Base-by-base conservation (phyloP, 805 yeast species). In the Spathaspora passalidarum region DNA sequence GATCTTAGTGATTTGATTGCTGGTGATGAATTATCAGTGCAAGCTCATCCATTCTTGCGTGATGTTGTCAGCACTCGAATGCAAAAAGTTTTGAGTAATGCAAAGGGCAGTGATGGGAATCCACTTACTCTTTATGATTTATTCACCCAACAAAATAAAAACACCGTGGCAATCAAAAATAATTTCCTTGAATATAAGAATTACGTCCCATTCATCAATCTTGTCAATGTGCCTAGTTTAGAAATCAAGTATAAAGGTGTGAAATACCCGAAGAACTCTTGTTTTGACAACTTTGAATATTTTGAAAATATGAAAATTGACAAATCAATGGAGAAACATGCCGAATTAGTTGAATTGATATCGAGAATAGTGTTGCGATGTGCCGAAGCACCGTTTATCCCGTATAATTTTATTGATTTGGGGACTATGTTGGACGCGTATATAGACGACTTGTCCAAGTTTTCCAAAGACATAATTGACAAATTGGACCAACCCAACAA, bases 321-420 rank as follows among this genome's bases (percentile, higher is more conserved):
- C 54, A 74, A 81, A 1, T 72, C 68, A 13, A 80, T 84, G 77
- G 59, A 65, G 14, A 71, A 76, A 42, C 89, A 84, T 56, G 57
- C 66, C 7, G 76, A 80, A 14, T 56, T 89, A 49, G 77, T 82
- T 2, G 77, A 81, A 45, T 57, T 86, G 18, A 56, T 85, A 1
- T 71, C 86, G 3, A 68, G 75, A 39, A 50, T 83, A 2, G 64
- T 77, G 0, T 57, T 89, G n/a, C 73, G 78, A 40, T 57, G 86
- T n/a, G 78, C 82, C 0, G 96, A 90, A 54, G 77, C 75, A 35
- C 96, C 97, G 1, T 62, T 88, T 35, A 69, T 91, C 14, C 96
- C 96, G 2, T 85, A 76, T 53, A 79, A 82, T 57, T 62, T 87
- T 29, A 62, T 59, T 3, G 66, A 68, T 5, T 73, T 80, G 48